Evolutionary conservation across 202 grass and related monocot species (phyloP).

Genomic region (Setaria italica): DNA sequence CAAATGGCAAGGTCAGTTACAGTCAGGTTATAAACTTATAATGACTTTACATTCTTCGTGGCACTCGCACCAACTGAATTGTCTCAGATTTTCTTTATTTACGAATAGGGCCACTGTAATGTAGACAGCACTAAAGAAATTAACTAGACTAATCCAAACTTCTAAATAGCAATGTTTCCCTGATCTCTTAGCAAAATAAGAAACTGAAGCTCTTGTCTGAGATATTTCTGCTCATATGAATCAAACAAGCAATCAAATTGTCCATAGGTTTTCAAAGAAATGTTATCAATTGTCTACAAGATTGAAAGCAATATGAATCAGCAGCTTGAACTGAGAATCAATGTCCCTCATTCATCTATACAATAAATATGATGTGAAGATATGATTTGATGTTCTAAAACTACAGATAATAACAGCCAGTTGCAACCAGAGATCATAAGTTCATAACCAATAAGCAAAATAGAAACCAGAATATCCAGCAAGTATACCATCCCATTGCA

Average conservation of each 20-base stretch:
- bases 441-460: background rate
- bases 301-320: background rate
- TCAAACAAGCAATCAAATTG: background rate
- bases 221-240: background rate
- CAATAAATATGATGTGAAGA: background rate
- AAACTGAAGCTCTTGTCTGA: background rate
- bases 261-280: background rate
- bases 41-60: background rate
- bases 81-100: background rate
- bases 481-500: conserved; percentile 1
- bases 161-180: background rate
- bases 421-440: background rate
- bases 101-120: background rate
- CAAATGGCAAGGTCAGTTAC: background rate
- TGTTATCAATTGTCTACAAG: background rate
- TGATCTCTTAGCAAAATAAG: background rate
- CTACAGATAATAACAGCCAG: background rate
- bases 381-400: background rate
- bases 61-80: background rate
- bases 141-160: conserved; percentile 1
- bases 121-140: background rate
- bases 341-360: background rate
- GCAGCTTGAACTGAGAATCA: background rate
- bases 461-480: background rate
- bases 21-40: background rate